These are phyloP conservation scores for Rugonectria rugulosa DNA, from an alignment of 2,329 filamentous ascomycete genomes.

Conservation along the genomic window DNA sequence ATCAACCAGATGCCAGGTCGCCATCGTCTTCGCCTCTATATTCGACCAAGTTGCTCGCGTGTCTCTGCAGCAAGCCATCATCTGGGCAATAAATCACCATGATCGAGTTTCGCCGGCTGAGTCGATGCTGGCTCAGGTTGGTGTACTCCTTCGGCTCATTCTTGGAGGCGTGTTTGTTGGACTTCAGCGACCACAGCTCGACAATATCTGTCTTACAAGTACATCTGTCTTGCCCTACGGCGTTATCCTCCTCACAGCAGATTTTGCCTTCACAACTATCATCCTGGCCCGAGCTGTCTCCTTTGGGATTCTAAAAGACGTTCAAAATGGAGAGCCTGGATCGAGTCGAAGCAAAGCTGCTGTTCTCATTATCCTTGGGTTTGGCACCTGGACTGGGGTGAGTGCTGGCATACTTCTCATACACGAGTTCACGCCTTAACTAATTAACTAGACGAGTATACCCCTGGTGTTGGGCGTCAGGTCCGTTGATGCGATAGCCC, in stretches of 20 bases:
- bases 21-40: slow-evolving; percentile 58
- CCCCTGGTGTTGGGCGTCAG: slow-evolving; percentile 58
- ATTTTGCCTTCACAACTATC: slow-evolving; percentile 53
- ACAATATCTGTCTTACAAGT: slow-evolving; percentile 59
- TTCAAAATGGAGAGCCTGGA: slow-evolving; percentile 37
- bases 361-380: slow-evolving; percentile 50
- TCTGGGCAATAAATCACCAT: slow-evolving; percentile 57
- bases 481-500: slow-evolving; percentile 51
- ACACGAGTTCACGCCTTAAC: slow-evolving; percentile 4
- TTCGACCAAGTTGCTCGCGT: slow-evolving; percentile 66
- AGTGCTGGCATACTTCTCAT: slow-evolving; percentile 38
- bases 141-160: slow-evolving; percentile 58
- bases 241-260: slow-evolving; percentile 53
- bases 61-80: slow-evolving; percentile 60
- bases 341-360: slow-evolving; percentile 49
- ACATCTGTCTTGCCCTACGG: slow-evolving; percentile 55
- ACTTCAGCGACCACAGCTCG: slow-evolving; percentile 61
- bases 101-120: slow-evolving; percentile 45
- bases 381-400: slow-evolving; percentile 63
- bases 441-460: slow-evolving; percentile 54
- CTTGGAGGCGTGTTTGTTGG: slow-evolving; percentile 62
- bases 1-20: slow-evolving; percentile 57
- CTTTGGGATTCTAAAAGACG: slow-evolving; percentile 44
- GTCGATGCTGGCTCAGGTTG: slow-evolving; percentile 52
- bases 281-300: slow-evolving; percentile 53